Percentiles rank a stretch among this genome's conserved stretches.
phyloP scores from a whole-genome alignment of 495 filamentous ascomycete genomes.

The Podospora pseudopauciseta region DNA sequence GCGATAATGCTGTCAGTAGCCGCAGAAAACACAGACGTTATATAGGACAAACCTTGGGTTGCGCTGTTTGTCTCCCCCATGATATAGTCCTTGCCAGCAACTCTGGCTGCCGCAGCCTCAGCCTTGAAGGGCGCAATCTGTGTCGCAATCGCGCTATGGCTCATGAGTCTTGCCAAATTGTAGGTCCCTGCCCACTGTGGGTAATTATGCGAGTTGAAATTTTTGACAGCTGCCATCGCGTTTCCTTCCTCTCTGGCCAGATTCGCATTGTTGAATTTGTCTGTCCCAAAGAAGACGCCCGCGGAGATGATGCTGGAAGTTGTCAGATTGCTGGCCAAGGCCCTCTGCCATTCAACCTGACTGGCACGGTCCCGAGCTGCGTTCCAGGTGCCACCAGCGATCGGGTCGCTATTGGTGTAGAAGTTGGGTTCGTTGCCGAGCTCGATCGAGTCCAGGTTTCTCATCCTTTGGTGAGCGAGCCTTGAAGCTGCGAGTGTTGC shows the following conservation, averaged over 20 bases:
- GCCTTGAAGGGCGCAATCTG: slow-evolving; percentile 48
- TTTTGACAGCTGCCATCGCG: slow-evolving; percentile 47
- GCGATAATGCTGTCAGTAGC: background rate
- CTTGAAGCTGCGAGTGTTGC: slow-evolving; percentile 53
- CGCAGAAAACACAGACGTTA: background rate
- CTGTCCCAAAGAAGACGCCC: slow-evolving; percentile 26
- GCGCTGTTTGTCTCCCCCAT: slow-evolving; percentile 59
- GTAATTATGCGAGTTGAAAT: slow-evolving; percentile 60
- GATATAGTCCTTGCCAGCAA: slow-evolving; percentile 49
- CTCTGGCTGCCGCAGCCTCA: slow-evolving; percentile 47
- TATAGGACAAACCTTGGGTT: background rate
- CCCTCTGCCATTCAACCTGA: slow-evolving; percentile 53
- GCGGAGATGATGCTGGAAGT: slow-evolving; percentile 50
- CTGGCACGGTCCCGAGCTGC: slow-evolving; percentile 51
- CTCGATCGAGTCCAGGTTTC: slow-evolving; percentile 56
- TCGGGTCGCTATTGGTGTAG: slow-evolving; percentile 45
- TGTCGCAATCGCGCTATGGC: slow-evolving; percentile 38
- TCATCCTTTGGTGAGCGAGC: slow-evolving; percentile 42
- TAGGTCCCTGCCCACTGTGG: slow-evolving; percentile 42
- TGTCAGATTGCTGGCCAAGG: slow-evolving; percentile 48
- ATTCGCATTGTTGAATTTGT: slow-evolving; percentile 52
- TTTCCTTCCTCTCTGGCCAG: slow-evolving; percentile 47
- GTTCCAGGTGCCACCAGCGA: slow-evolving; percentile 53
- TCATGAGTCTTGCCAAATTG: slow-evolving; percentile 48
- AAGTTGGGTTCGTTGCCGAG: slow-evolving; percentile 60